Percentiles rank a stretch among this genome's conserved stretches.
Evolutionary conservation across 1,284 basidiomycete genomes (phyloP).

Genomic region (Leccinum griseonigrum): DNA sequence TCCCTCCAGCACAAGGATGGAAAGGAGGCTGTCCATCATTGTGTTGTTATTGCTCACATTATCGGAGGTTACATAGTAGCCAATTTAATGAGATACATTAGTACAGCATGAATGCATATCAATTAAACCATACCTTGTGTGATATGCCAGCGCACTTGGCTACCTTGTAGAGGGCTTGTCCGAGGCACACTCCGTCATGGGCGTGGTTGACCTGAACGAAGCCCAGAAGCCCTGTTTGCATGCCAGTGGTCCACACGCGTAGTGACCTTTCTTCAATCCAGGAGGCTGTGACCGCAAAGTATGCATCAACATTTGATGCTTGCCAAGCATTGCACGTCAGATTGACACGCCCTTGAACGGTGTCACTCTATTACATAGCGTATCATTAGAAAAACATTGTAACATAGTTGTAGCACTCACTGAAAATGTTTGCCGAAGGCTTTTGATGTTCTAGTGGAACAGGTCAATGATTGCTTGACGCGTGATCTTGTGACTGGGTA

Average conservation of each 20-base stretch:
- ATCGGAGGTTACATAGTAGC: conserved; percentile 1
- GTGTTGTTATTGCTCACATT: conserved; percentile 8
- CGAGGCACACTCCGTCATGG: neutral
- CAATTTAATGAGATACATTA: neutral
- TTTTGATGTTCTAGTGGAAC: neutral
- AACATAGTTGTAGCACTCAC: neutral
- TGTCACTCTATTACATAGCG: neutral
- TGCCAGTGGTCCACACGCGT: neutral
- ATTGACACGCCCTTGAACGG: neutral
- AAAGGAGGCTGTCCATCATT: neutral
- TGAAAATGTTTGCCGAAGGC: neutral
- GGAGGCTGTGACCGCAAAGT: conserved; percentile 5
- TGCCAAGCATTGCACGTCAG: conserved; percentile 10
- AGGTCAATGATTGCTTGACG: neutral
- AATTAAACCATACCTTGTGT: neutral
- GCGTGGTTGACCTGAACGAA: conserved; percentile 7
- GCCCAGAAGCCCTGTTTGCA: neutral
- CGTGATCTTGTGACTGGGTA: neutral
- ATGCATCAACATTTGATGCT: neutral
- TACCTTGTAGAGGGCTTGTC: conserved; percentile 13
- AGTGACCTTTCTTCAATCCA: conserved; percentile 2
- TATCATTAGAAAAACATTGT: neutral
- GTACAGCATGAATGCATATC: neutral
- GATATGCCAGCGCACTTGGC: neutral
- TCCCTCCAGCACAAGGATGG: no score